Evolutionary conservation across 2,329 filamentous ascomycete species (phyloP), one percentile per base, ranked within the genome.

Genomic region (Teratosphaeria epicoccoides): DNA sequence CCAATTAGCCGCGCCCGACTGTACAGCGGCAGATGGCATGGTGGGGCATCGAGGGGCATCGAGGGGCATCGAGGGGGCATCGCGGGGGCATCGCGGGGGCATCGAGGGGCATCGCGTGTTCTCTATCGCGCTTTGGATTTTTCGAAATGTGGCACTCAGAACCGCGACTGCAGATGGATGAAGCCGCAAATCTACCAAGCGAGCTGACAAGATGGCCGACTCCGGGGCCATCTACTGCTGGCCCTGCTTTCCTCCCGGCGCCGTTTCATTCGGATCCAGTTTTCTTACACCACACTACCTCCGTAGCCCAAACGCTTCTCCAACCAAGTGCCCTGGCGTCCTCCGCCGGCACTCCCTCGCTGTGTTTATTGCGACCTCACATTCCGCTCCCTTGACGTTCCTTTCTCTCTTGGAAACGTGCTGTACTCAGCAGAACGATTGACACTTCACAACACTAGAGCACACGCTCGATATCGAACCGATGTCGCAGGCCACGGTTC

Each of bases 401-500:
- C 3, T n/a, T 11, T n/a, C 23, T 43, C 23, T 43, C 47, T n/a
- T 23, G 9, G 20, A 26, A 33, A 17, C 24, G 10, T 29, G 11
- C 12, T 22, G 17, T 17, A 22, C 24, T 22, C 14, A 46, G 2
- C 20, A 14, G 26, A 17, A 33, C 11, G 23, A 47, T 5, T 29
- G 4, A 6, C 14, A 11, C 20, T 20, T 17, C 12, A 23, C 22
- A 17, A 10, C 22, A 33, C 46, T 7, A 48, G 11, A 24, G 26
- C 12, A 28, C 11, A 37, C 37, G 11, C 7, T 23, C 20, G 24
- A 12, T n/a, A 46, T 24, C 43, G 49, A 28, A 55, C 59, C 26
- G 43, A 74, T 74, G 71, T 68, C 71, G 49, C 63, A 63, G 29
- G 60, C 68, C 37, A 64, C 66, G 25, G 55, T 71, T 43, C 50